These are phyloP conservation scores for Salinomyces thailandicus DNA, from an alignment of 2,329 filamentous ascomycete genomes.

Conservation along the genomic window DNA sequence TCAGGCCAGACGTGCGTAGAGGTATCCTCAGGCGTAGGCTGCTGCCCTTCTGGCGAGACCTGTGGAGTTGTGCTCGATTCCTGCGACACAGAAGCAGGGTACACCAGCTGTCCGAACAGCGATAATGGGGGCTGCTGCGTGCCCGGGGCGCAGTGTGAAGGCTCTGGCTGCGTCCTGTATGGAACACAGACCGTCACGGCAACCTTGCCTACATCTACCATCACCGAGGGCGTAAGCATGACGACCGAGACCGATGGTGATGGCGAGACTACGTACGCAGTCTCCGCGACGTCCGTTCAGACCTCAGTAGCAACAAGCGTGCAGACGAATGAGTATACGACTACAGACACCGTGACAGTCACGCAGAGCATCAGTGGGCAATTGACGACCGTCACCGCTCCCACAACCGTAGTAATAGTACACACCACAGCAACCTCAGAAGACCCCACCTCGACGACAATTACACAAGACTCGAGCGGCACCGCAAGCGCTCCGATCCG, in stretches of 20 bases:
- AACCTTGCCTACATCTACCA: conserved; percentile 14
- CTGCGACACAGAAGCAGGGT: conserved; percentile 49
- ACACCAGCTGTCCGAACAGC: conserved; percentile 53
- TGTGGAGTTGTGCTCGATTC: conserved; percentile 53
- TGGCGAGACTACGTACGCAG: conserved; percentile 8
- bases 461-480: conserved; percentile 7
- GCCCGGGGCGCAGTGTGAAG: conserved; percentile 57
- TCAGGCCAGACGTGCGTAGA: conserved; percentile 55
- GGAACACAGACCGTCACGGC: conserved; percentile 21
- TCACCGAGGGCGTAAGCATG: conserved; percentile 6
- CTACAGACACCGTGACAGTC: conserved; percentile 19
- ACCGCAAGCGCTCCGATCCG: conserved; percentile 27
- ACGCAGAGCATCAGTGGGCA: conserved; percentile 13
- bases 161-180: conserved; percentile 54
- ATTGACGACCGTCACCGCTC: conserved; percentile 17
- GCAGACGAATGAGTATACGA: conserved; percentile 14
- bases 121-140: conserved; percentile 69
- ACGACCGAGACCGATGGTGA: conserved; percentile 3
- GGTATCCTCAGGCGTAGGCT: conserved; percentile 56
- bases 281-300: background rate
- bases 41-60: conserved; percentile 55
- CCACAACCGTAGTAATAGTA: conserved; percentile 19
- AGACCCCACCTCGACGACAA: conserved; percentile 6
- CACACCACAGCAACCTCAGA: background rate
- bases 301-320: conserved; percentile 7